phyloP scores from a whole-genome alignment of 2,329 filamentous ascomycete genomes.

The Pseudogymnoascus sp. region DNA sequence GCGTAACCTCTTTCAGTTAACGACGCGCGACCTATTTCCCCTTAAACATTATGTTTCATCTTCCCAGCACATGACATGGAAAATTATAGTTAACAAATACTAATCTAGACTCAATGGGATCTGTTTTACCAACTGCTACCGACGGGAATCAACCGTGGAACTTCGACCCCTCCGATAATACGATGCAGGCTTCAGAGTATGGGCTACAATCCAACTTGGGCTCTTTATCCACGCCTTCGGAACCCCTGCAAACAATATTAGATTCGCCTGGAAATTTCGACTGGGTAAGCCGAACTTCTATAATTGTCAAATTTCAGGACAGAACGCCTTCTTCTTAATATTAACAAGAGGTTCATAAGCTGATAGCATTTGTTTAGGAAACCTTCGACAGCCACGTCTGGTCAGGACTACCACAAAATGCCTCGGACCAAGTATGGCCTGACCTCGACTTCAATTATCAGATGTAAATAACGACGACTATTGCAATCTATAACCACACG shows the following conservation, averaged over 20 bases:
- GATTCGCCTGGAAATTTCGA: constrained; percentile 19
- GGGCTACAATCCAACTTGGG: background rate
- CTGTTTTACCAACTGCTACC: background rate
- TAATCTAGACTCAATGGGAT: background rate
- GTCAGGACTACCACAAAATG: constrained; percentile 7
- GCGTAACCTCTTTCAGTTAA: too few relatives aligned
- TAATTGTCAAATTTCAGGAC: background rate
- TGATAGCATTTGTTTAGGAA: constrained; percentile 12
- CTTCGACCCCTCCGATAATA: background rate
- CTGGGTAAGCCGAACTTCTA: constrained; percentile 18
- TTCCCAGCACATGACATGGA: background rate
- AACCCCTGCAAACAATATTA: constrained; percentile 17
- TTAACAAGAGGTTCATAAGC: background rate
- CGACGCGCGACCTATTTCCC: too few relatives aligned
- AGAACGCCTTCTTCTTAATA: background rate
- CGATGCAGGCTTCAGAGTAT: background rate
- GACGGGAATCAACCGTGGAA: background rate
- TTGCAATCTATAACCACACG: constrained; percentile 12
- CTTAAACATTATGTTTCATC: background rate
- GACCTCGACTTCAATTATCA: constrained; percentile 11
- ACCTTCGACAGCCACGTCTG: constrained; percentile 19
- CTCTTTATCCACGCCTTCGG: background rate
- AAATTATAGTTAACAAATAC: background rate
- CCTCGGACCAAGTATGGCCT: constrained; percentile 15
- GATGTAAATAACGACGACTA: constrained; percentile 9